These are phyloP conservation scores for Ilex paraguariensis DNA, from an alignment of 305 asterid genomes.

Conservation along the genomic window DNA sequence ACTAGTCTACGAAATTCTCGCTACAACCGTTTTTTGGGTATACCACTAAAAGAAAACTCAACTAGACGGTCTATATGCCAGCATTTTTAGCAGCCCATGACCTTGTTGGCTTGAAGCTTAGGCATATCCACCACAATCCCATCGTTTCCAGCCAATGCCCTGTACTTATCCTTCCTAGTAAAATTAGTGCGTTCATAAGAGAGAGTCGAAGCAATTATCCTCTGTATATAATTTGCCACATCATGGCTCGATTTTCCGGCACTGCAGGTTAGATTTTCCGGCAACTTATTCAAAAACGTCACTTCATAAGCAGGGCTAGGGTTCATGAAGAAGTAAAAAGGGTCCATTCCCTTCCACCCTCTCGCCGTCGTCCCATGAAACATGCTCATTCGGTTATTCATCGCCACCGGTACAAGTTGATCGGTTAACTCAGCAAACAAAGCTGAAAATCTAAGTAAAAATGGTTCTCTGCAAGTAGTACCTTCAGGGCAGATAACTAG, in stretches of 20 bases:
- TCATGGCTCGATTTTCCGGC: conserved; percentile 67
- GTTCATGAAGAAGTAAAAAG: conserved; percentile 78
- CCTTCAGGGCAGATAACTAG: conserved; percentile 79
- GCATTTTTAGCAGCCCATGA: conserved; percentile 34
- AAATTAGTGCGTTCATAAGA: conserved; percentile 63
- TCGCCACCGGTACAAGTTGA: conserved; percentile 67
- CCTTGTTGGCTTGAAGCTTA: conserved; percentile 11
- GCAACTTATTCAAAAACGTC: conserved; percentile 55
- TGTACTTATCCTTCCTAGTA: conserved; percentile 76
- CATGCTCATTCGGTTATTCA: conserved; percentile 57
- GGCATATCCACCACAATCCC: conserved; percentile 41
- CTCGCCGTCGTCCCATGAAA: conserved; percentile 80
- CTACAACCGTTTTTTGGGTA: too few species aligned
- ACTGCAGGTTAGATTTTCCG: conserved; percentile 37
- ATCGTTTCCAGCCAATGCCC: conserved; percentile 67
- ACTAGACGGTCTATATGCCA: background rate
- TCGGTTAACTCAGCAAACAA: conserved; percentile 74
- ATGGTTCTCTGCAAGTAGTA: conserved; percentile 75
- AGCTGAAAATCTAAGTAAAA: conserved; percentile 60
- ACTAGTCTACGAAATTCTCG: too few species aligned
- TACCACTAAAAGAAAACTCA: too few species aligned
- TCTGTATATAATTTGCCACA: conserved; percentile 69
- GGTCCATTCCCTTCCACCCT: conserved; percentile 86
- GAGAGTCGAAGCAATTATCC: conserved; percentile 47
- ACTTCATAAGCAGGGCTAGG: conserved; percentile 74